Conservation (phyloP, 2,329 filamentous ascomycete genomes). For the Annulohypoxylon truncatum region DNA sequence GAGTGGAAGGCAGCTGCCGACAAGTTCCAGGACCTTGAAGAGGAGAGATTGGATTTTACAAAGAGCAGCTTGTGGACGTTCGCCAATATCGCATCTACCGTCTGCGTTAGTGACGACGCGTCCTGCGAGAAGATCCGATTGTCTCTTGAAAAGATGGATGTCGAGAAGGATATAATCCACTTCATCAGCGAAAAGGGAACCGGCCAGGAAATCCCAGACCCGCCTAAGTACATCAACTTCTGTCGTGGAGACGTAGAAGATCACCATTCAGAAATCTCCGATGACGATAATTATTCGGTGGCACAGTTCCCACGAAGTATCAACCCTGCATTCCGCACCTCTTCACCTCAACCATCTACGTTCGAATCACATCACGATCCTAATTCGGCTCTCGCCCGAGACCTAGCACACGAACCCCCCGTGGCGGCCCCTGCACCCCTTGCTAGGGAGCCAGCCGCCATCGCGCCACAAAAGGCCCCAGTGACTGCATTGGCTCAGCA, state of each 20-base stretch:
- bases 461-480: slow-evolving; percentile 63
- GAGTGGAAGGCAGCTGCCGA: slow-evolving; percentile 98
- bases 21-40: slow-evolving; percentile 99
- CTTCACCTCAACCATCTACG: slow-evolving; percentile 92
- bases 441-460: slow-evolving; percentile 62
- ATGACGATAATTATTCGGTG: slow-evolving; percentile 91
- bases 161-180: slow-evolving; percentile 89
- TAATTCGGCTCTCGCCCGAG: slow-evolving; percentile 76
- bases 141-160: slow-evolving; percentile 93
- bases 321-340: slow-evolving; percentile 95
- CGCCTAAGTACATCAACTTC: slow-evolving; percentile 99
- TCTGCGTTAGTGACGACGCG: slow-evolving; percentile 96
- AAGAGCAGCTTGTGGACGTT: slow-evolving; percentile 99
- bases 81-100: slow-evolving; percentile 95
- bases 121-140: slow-evolving; percentile 97
- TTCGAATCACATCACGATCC: slow-evolving; percentile 94
- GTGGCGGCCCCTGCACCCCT: slow-evolving; percentile 57
- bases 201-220: slow-evolving; percentile 95
- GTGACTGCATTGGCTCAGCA: slow-evolving; percentile 40
- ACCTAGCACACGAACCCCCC: slow-evolving; percentile 70
- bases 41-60: slow-evolving; percentile 95
- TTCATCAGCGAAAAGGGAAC: slow-evolving; percentile 94
- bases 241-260: slow-evolving; percentile 89
- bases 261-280: slow-evolving; percentile 77
- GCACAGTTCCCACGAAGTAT: slow-evolving; percentile 96